Evolutionary conservation across 306 rosid genomes (phyloP), one percentile per base, ranked within the genome.

Genomic region (Castanopsis chinensis): DNA sequence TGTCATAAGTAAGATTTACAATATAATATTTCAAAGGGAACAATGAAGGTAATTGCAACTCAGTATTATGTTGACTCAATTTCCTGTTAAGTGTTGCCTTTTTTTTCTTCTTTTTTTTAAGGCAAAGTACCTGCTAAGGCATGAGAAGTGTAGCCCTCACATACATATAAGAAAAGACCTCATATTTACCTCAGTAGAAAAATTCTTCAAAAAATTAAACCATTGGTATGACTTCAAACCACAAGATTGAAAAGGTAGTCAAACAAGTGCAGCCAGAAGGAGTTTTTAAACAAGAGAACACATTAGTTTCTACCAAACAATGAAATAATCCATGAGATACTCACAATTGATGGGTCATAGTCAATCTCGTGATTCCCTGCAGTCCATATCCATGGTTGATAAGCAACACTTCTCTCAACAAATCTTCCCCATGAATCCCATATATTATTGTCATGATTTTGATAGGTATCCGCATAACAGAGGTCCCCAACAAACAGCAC

Each of bases 361-460:
- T 90, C 94, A 69, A 94, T 25, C 82, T 92, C 99, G 80, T 94
- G 97, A 82, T 94, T 94, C 54, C 97, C 99, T 32, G 92, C 88
- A 10, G 97, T 92, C 97, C 99, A 94, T 81, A 94, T 91, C 99
- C 99, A 95, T 14, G 99, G 98, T 83, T 95, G 97, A 91, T 91
- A 95, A 71, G 99, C 99, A 77, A 7, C 64, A 60, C 95, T 91
- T 86, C 99, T 91, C 89, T 95, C 98, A 3, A 55, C 11, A 10
- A 92, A 92, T 73, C 98, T 91, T 87, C 91, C 97, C 97, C 97
- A 91, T 57, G 95, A 81, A 86, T 94, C 95, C 97, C 99, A 92
- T 75, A 92, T 87, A 41, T 9, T 77, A 58, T 94, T 92, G 59
- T 91, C 94, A 35, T 92, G 92, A 83, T 89, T 81, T 9, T 93